Conservation (phyloP, 2,329 filamentous ascomycete genomes). For the Blastomyces silverae region DNA sequence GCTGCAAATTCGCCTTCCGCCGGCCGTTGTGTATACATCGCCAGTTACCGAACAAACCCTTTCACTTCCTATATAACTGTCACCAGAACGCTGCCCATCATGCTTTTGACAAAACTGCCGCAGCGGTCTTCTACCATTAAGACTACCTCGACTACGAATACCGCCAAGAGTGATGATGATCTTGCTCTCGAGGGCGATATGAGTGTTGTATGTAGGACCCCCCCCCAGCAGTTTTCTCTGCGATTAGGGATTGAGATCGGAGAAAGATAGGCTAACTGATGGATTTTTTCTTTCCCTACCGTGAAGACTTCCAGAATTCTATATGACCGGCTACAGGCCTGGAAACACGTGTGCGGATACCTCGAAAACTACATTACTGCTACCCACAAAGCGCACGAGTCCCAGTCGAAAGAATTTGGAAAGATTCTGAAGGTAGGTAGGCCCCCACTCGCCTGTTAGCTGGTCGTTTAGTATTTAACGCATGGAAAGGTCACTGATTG, state of each 20-base stretch:
- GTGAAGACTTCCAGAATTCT: slow-evolving; percentile 68
- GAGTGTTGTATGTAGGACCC: slow-evolving; percentile 32
- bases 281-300: neutral
- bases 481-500: neutral
- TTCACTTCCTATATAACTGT: slow-evolving; percentile 4
- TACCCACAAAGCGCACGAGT: slow-evolving; percentile 78
- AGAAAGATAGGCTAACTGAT: neutral
- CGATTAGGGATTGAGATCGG: neutral
- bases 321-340: slow-evolving; percentile 80
- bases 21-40: neutral
- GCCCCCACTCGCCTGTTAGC: neutral
- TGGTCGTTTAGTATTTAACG: neutral
- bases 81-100: neutral
- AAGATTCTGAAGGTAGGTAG: slow-evolving; percentile 74
- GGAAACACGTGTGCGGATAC: slow-evolving; percentile 90
- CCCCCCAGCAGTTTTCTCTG: neutral
- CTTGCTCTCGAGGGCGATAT: slow-evolving; percentile 39
- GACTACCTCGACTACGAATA: slow-evolving; percentile 13
- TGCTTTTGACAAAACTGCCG: slow-evolving; percentile 27
- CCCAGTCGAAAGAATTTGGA: slow-evolving; percentile 90
- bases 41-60: neutral
- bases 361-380: slow-evolving; percentile 82
- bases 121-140: slow-evolving; percentile 26
- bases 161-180: slow-evolving; percentile 22
- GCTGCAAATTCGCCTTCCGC: neutral